Conservation (phyloP, 1,139 yeast species). For the Meyerozyma smithsonii region DNA sequence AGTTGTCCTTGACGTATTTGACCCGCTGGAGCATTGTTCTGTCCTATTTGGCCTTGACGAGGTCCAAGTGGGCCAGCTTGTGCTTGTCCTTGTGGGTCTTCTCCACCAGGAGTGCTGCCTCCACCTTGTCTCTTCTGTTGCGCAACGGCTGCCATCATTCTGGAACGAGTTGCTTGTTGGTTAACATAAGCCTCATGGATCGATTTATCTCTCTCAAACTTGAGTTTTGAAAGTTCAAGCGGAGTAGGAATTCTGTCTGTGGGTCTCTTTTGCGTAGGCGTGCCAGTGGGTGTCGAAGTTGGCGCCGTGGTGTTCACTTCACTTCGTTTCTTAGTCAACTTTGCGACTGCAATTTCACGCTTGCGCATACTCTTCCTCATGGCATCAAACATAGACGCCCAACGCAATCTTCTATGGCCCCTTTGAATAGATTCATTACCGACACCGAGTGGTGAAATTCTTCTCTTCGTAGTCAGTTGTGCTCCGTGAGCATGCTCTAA, state of each 20-base stretch:
- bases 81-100: slow-evolving; percentile 6
- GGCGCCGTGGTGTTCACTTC: not conserved
- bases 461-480: slow-evolving; percentile 79
- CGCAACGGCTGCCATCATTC: slow-evolving; percentile 40
- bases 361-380: slow-evolving; percentile 86
- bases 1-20: not conserved
- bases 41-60: slow-evolving; percentile 4
- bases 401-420: slow-evolving; percentile 83
- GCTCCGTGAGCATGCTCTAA: slow-evolving; percentile 85
- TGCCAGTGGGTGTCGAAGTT: slow-evolving; percentile 4
- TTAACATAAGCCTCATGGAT: slow-evolving; percentile 67
- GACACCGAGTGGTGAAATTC: slow-evolving; percentile 89
- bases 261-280: slow-evolving; percentile 15
- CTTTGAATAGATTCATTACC: slow-evolving; percentile 88
- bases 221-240: slow-evolving; percentile 72
- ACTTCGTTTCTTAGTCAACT: slow-evolving; percentile 26
- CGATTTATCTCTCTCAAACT: slow-evolving; percentile 80
- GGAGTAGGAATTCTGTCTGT: slow-evolving; percentile 64
- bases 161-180: slow-evolving; percentile 40
- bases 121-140: slow-evolving; percentile 14
- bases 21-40: slow-evolving; percentile 5
- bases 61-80: slow-evolving; percentile 4
- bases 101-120: slow-evolving; percentile 5
- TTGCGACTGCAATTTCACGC: slow-evolving; percentile 54
- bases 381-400: slow-evolving; percentile 98